These are phyloP conservation scores for Aspergillus nidulans DNA, from an alignment of 495 filamentous ascomycete species.

Conservation along the genomic window DNA sequence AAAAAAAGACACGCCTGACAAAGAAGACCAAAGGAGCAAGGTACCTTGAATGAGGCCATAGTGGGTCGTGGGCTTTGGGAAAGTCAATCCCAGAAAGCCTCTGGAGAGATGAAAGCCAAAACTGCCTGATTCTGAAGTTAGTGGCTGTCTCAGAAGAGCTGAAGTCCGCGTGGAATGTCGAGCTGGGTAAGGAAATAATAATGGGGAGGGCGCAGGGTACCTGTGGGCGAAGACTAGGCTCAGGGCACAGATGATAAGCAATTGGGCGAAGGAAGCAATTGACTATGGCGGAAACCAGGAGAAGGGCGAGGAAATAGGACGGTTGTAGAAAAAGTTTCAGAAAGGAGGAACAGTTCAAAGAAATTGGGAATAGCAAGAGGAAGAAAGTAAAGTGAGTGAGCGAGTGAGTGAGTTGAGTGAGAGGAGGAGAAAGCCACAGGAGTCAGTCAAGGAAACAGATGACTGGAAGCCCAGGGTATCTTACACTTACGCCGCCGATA, in stretches of 20 bases:
- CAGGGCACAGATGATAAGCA: slow-evolving; percentile 18
- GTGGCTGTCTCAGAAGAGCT: slow-evolving; percentile 2
- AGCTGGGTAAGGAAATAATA: slow-evolving; percentile 8
- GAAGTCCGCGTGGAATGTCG: background rate
- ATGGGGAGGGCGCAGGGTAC: slow-evolving; percentile 16
- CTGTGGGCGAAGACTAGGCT: slow-evolving; percentile 15
- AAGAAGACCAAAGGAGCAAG: slow-evolving; percentile 9
- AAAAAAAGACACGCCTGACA: slow-evolving; percentile 5
- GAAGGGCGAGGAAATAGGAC: slow-evolving; percentile 4
- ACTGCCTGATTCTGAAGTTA: background rate
- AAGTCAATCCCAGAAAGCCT: slow-evolving; percentile 35
- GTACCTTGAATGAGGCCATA: slow-evolving; percentile 49
- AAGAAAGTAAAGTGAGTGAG: slow-evolving; percentile 7
- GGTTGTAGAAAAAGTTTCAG: background rate
- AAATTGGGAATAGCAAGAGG: slow-evolving; percentile 8
- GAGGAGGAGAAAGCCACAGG: slow-evolving; percentile 15
- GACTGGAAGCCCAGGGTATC: slow-evolving; percentile 15
- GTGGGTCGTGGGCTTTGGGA: slow-evolving; percentile 28
- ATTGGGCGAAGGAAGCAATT: slow-evolving; percentile 25
- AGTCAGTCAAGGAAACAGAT: slow-evolving; percentile 12
- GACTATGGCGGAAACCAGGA: slow-evolving; percentile 8
- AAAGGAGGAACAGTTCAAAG: slow-evolving; percentile 7
- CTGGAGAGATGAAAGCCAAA: slow-evolving; percentile 17
- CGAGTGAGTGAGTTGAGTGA: no score
- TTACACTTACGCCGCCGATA: no score